A percentile compares a stretch with the other conserved stretches of the same genome.
Evolutionary conservation across 192 early-diverging fungal species (phyloP).

Genomic region (Dimargaris xerosporica): DNA sequence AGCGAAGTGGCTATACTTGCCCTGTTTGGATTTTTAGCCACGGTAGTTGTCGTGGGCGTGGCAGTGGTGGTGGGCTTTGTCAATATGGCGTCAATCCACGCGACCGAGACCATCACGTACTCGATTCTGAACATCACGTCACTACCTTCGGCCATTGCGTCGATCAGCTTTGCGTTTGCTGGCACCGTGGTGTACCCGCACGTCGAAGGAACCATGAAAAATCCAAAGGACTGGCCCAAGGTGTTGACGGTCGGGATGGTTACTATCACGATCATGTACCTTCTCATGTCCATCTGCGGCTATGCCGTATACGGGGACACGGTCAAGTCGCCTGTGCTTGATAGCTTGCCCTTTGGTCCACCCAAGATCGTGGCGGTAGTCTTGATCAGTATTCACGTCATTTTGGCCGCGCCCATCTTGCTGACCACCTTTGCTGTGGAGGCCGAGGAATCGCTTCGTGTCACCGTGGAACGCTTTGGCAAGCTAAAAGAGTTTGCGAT

Average conservation of each 20-base stretch:
- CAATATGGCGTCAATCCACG: constrained; percentile 24
- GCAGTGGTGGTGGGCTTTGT: constrained; percentile 43
- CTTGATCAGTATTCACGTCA: constrained; percentile 64
- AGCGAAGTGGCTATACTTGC: constrained; percentile 67
- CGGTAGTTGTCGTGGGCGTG: constrained; percentile 51
- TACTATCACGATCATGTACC: constrained; percentile 53
- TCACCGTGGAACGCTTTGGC: constrained; percentile 37
- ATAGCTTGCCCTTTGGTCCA: constrained; percentile 45
- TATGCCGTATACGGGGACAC: constrained; percentile 57
- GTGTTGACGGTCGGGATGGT: constrained; percentile 43
- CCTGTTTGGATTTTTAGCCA: constrained; percentile 58
- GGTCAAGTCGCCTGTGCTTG: constrained; percentile 52
- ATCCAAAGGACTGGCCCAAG: constrained; percentile 47
- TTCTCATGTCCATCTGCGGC: constrained; percentile 48
- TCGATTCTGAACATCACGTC: constrained; percentile 36
- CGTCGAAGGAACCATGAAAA: constrained; percentile 66
- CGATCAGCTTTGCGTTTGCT: constrained; percentile 70
- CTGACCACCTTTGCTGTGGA: constrained; percentile 59
- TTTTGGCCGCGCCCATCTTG: constrained; percentile 66
- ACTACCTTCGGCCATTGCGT: constrained; percentile 58
- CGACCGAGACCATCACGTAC: constrained; percentile 25
- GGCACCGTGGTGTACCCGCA: constrained; percentile 74
- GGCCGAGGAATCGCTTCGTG: constrained; percentile 47
- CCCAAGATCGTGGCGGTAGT: constrained; percentile 45
- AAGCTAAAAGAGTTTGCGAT: constrained; percentile 32